Percentiles rank a stretch among this genome's conserved stretches.
phyloP scores from a whole-genome alignment of 129 eudicot species.

The Erigeron canadensis region DNA sequence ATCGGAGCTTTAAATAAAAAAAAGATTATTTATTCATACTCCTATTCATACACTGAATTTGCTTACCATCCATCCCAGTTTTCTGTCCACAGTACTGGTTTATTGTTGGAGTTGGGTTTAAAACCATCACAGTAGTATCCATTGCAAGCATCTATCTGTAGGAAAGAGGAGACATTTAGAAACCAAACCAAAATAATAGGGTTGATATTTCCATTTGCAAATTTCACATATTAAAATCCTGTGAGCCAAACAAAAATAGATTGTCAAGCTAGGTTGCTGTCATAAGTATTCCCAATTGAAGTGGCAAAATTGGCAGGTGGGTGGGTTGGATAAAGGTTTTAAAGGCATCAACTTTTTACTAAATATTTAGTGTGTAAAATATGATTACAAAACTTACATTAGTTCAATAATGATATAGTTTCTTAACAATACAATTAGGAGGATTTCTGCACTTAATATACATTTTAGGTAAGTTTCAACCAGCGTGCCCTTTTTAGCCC shows the following conservation, averaged over 20 bases:
- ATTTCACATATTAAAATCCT: background rate
- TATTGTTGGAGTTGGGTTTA: constrained; percentile 79
- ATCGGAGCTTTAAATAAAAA: constrained; percentile 11
- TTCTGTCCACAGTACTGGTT: constrained; percentile 92
- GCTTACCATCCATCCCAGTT: constrained; percentile 97
- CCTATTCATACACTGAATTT: constrained; percentile 11
- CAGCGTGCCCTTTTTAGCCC: background rate
- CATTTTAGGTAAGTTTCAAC: background rate
- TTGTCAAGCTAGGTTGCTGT: constrained; percentile 12
- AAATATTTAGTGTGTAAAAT: background rate
- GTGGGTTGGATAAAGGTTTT: background rate
- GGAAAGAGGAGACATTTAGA: constrained; percentile 9
- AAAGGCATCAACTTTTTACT: background rate
- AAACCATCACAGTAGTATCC: constrained; percentile 95
- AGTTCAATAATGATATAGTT: background rate
- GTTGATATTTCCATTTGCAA: constrained; percentile 4
- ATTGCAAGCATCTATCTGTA: constrained; percentile 95
- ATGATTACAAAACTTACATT: background rate
- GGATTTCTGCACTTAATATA: background rate
- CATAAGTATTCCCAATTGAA: background rate
- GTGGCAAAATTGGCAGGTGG: background rate
- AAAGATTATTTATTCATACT: too few relatives aligned
- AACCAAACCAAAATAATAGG: constrained; percentile 7
- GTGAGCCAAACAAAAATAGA: background rate
- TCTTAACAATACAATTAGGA: background rate